A percentile compares a stretch with the other conserved stretches of the same genome.
Evolutionary conservation across 768 basidiomycete species (phyloP).

Genomic region (Mycena pura): DNA sequence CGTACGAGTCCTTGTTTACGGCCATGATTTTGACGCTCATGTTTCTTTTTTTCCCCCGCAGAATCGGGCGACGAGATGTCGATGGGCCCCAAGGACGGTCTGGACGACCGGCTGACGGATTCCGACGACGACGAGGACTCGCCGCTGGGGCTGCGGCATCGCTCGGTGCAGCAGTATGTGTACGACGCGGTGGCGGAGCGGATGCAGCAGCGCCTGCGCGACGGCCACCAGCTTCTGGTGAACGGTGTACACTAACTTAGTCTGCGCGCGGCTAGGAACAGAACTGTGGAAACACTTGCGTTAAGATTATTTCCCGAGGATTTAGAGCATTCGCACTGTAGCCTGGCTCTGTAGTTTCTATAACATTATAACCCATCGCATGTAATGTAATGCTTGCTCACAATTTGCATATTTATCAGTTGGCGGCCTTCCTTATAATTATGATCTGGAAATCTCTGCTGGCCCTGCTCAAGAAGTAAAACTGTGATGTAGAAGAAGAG

Average conservation of each 20-base stretch:
- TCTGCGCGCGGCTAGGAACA: not conserved
- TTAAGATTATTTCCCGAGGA: not conserved
- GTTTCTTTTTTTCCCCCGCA: slow-evolving; percentile 22
- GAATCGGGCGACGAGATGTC: slow-evolving; percentile 64
- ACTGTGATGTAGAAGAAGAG: no score
- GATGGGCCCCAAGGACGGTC: slow-evolving; percentile 44
- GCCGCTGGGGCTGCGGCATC: slow-evolving; percentile 43
- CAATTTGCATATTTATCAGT: slow-evolving; percentile 4
- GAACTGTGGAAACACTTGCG: not conserved
- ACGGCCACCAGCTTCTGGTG: slow-evolving; percentile 44
- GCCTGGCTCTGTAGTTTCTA: not conserved
- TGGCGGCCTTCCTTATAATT: not conserved
- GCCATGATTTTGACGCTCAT: not conserved
- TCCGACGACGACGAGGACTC: slow-evolving; percentile 51
- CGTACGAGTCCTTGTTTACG: slow-evolving; percentile 1
- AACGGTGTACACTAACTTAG: slow-evolving; percentile 54
- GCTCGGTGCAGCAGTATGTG: slow-evolving; percentile 68
- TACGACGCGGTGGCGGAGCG: slow-evolving; percentile 94
- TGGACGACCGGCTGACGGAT: slow-evolving; percentile 49
- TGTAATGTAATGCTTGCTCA: slow-evolving; percentile 2
- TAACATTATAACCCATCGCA: slow-evolving; percentile 3
- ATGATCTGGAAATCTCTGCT: no score
- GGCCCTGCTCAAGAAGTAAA: no score
- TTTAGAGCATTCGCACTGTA: no score
- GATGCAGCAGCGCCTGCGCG: slow-evolving; percentile 62